Evolutionary conservation across 1,284 basidiomycete species (phyloP), one percentile per base, ranked within the genome.

Genomic region (Moesziomyces sp.): DNA sequence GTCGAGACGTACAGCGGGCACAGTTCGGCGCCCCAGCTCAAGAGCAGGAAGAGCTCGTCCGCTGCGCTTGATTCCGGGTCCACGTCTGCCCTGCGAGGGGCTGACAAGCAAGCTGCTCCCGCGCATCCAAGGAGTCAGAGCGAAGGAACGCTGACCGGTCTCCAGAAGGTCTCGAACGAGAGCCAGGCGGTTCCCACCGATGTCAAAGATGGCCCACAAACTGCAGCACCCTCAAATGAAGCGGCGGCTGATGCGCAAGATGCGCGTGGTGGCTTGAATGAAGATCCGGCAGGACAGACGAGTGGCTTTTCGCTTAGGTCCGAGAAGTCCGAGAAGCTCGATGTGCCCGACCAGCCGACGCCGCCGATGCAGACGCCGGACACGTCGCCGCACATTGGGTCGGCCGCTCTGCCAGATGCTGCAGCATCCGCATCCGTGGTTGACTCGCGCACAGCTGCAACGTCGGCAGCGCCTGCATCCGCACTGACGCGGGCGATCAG

Each of bases 1-100:
- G 93, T 95, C 6, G 94, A 97, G 82, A 92, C 93, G 28, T 81
- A 74, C 56, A 69, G 64, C 28, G 58, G 68, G 6, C 59, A 57
- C 58, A 57, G 63, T 35, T 61, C 64, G 21, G 57, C 67, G 13
- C 56, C 67, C 1, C 72, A 66, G 19, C 24, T 64, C 34, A 38
- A 68, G 5, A 63, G 51, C 34, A 48, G 73, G 3, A 75, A 67
- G 30, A 71, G 73, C 56, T 66, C 66, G 3, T 69, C 65, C 11
- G 58, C 70, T 21, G 61, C 47, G 5, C 43, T 58, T 4, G 60
- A 69, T 34, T 35, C 46, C 1, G 44, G 6, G 23, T 43, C 21
- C 44, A 30, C 30, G 9, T 44, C 46, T 0, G 42, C 53, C 8
- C 48, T 21, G 19, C 45, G 40, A n/a, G 50, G 45, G 16, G 10